These are phyloP conservation scores for Alternaria angustiovoidea DNA, from an alignment of 2,329 filamentous ascomycete species.

Conservation along the genomic window DNA sequence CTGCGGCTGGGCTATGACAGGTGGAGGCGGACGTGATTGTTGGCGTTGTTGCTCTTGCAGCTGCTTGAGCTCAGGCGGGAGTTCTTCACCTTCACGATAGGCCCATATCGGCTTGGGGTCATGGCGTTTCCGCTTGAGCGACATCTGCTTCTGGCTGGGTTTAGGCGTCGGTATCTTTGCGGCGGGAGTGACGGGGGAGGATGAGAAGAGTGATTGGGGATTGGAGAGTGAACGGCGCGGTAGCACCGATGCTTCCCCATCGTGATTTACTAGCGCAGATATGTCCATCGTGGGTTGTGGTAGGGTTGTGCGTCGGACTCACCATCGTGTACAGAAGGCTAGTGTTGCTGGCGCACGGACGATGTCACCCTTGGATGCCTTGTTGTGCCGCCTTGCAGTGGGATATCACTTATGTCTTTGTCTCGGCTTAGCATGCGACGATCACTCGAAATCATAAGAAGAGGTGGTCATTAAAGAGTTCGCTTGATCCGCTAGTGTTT, in stretches of 20 bases:
- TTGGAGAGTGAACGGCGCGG: constrained; percentile 44
- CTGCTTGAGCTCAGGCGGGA: constrained; percentile 35
- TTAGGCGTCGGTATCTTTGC: constrained; percentile 41
- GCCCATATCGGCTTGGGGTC: constrained; percentile 51
- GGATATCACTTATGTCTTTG: background rate
- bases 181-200: constrained; percentile 39
- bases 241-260: constrained; percentile 38
- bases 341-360: constrained; percentile 18
- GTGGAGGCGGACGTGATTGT: constrained; percentile 32
- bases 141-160: constrained; percentile 36
- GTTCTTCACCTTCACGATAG: constrained; percentile 38
- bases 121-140: constrained; percentile 46
- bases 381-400: constrained; percentile 5
- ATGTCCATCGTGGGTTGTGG: constrained; percentile 47
- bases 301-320: constrained; percentile 21
- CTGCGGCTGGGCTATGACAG: constrained; percentile 24
- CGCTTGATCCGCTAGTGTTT: constrained; percentile 35
- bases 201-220: constrained; percentile 35
- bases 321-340: constrained; percentile 18
- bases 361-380: constrained; percentile 2
- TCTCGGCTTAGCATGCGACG: background rate
- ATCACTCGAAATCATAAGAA: background rate
- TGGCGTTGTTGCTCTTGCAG: constrained; percentile 35
- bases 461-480: constrained; percentile 19
- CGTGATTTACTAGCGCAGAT: constrained; percentile 47